Evolutionary conservation across 73 alveolate genomes (phyloP), one percentile per base, ranked within the genome.

Genomic region (Blepharisma japonicum): DNA sequence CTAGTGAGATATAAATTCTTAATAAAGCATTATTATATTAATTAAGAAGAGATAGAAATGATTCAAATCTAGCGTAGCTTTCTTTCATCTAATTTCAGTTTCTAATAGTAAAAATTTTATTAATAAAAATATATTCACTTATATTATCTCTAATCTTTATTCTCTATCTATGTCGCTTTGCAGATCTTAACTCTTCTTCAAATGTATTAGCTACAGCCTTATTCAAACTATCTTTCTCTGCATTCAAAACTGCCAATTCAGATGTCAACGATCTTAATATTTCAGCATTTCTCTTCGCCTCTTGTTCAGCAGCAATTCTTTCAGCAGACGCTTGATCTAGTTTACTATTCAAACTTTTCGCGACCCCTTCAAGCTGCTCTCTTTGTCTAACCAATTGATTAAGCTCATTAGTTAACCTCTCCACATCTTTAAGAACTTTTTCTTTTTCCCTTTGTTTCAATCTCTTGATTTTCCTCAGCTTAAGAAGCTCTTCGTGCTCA

Each of bases 401-500:
- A 9, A 61, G 38, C 5, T 61, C 74, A 9, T n/a, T 20, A 39
- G 14, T 61, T 1, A 61, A 2, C 23, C 23, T 61, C 5, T 61
- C 74, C 2, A 25, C 11, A 14, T 61, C 74, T 61, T 61, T 61
- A 14, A 20, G 74, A 2, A 61, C 18, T n/a, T n/a, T 61, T 25
- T 61, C 74, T 61, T 61, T 61, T 70, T 70, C 80, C 27, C 66
- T 23, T 9, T 18, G 66, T n/a, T 39, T 70, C 2, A 20, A 45
- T 70, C 46, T 70, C 4, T 70, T 70, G 11, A 70, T 7, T 14
- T 23, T 11, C 14, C 80, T 25, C 21, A 70, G 80, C 27, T 45
- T 70, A 14, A n/a, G 18, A 0, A 70, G 80, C n/a, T 70, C 80
- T 70, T 70, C 80, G 80, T 70, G 80, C n/a, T 70, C 80, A 2